These are phyloP conservation scores for Blumeriella jaapii DNA, from an alignment of 2,329 filamentous ascomycete species.

Conservation along the genomic window DNA sequence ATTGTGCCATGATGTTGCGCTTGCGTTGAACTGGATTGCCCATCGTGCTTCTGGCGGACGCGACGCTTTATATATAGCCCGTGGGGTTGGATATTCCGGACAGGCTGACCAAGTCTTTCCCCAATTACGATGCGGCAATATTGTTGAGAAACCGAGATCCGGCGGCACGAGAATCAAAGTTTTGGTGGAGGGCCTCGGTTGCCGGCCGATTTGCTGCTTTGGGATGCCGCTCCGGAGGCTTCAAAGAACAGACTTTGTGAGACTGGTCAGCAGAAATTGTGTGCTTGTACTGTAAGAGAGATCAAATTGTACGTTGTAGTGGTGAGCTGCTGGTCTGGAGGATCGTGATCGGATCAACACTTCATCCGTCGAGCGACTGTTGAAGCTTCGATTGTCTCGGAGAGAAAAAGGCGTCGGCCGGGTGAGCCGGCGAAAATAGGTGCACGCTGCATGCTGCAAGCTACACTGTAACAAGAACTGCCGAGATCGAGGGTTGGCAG, in stretches of 20 bases:
- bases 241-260: not conserved
- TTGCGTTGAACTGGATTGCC: slow-evolving; percentile 13
- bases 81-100: not conserved
- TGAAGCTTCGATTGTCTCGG: too few species aligned
- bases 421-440: too few species aligned
- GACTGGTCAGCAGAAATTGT: not conserved
- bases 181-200: slow-evolving; percentile 5
- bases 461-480: too few species aligned
- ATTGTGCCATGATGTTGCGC: slow-evolving; percentile 24
- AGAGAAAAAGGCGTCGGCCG: too few species aligned
- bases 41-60: slow-evolving; percentile 8
- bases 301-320: not conserved
- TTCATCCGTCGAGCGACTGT: too few species aligned
- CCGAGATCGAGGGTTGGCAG: too few species aligned
- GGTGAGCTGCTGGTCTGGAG: not conserved
- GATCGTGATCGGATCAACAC: too few species aligned
- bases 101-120: slow-evolving; percentile 1
- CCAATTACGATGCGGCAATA: slow-evolving; percentile 2
- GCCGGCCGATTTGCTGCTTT: slow-evolving; percentile 3
- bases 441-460: too few species aligned
- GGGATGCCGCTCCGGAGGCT: slow-evolving; percentile 4
- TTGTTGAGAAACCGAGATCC: slow-evolving; percentile 5
- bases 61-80: not conserved
- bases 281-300: not conserved
- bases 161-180: slow-evolving; percentile 1